Conservation (phyloP, 495 filamentous ascomycete genomes). For the Aspergillus biplanus region DNA sequence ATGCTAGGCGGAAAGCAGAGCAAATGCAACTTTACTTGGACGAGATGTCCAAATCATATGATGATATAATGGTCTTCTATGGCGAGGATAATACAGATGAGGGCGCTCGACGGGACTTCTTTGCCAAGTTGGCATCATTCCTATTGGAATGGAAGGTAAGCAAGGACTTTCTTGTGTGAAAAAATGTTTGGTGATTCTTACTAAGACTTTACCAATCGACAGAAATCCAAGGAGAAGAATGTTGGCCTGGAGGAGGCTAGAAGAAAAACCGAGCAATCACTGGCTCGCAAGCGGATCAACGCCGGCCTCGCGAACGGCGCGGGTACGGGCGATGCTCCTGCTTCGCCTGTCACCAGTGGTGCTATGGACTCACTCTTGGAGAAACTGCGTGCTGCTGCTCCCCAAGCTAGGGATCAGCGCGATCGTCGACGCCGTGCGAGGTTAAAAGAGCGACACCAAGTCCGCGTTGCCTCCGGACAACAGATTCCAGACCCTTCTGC, state of each 20-base stretch:
- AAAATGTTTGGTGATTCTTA: neutral
- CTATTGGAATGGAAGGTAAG: conserved; percentile 88
- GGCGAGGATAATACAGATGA: conserved; percentile 93
- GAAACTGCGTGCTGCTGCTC: conserved; percentile 91
- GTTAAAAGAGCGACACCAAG: conserved; percentile 87
- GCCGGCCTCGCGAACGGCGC: conserved; percentile 54
- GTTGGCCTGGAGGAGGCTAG: conserved; percentile 77
- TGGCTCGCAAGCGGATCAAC: conserved; percentile 86
- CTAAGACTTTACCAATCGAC: conserved; percentile 7
- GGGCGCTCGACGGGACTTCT: conserved; percentile 94
- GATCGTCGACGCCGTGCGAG: conserved; percentile 86
- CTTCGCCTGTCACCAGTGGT: conserved; percentile 77
- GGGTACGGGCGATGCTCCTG: conserved; percentile 47
- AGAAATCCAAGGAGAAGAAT: conserved; percentile 92
- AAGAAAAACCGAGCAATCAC: conserved; percentile 81
- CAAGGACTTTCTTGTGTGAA: conserved; percentile 11
- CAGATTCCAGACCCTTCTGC: conserved; percentile 72
- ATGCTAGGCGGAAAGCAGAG: conserved; percentile 92
- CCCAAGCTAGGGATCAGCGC: conserved; percentile 82
- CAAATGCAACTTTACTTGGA: conserved; percentile 94
- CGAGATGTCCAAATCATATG: conserved; percentile 87
- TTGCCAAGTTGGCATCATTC: conserved; percentile 90
- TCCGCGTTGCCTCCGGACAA: conserved; percentile 87
- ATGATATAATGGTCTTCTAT: conserved; percentile 96
- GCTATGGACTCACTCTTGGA: conserved; percentile 97